Evolutionary conservation across 768 basidiomycete genomes (phyloP), one percentile per base, ranked within the genome.

Genomic region (Serendipita sp.): DNA sequence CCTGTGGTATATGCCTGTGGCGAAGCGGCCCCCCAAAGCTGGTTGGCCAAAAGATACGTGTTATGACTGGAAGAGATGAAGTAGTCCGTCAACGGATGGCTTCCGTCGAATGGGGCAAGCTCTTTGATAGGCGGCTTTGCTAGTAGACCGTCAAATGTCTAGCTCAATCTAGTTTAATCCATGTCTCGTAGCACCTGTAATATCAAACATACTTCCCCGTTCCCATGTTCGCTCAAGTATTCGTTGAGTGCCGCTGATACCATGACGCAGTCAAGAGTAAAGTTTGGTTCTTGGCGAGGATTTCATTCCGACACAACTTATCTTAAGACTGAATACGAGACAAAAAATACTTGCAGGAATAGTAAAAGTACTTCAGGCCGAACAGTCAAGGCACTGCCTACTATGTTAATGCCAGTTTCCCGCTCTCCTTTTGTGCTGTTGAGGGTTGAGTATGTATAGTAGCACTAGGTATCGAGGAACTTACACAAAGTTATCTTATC

Each of bases 401-500:
- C 37, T 40, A 40, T 40, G 37, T 40, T 2, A 36, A 16, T 60
- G 55, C 18, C 6, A 16, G 10, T 31, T 60, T 60, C 16, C 16
- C 27, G 34, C 55, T 53, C n/a, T 64, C 64, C 37, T 64, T 64
- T 64, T 64, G 64, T n/a, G 64, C 64, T 64, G 43, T 15, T 52
- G 13, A 3, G 11, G 29, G 4, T 27, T 31, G 15, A 64, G 11
- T 29, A 31, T n/a, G 29, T 31, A 63, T 16, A n/a, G 8, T 15
- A 29, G 40, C 8, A 29, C 6, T 27, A n/a, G 31, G 16, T 29
- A 63, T 13, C 5, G 33, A 50, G 29, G 40, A 6, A 66, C 77
- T 64, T 65, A 81, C 81, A 79, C 73, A 81, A 77, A 8, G 81
- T 91, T 70, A 92, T 91, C 70, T 85, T 80, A 74, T 94, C 92